Percentiles rank a stretch among this genome's conserved stretches.
These are phyloP conservation scores for Akanthomyces lecanii DNA, from an alignment of 2,329 filamentous ascomycete species.

Conservation along the genomic window DNA sequence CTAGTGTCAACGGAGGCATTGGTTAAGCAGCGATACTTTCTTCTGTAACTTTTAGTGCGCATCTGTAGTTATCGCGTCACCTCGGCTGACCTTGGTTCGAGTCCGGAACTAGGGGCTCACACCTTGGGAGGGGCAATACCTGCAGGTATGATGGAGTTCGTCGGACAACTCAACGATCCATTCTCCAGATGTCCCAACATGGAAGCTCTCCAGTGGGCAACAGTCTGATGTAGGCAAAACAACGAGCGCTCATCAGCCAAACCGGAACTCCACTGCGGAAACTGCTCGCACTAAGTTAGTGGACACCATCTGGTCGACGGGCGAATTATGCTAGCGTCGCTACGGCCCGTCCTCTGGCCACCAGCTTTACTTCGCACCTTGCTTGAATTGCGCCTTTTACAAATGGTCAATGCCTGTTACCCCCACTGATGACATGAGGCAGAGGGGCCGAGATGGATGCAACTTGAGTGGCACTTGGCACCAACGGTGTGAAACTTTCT, in stretches of 20 bases:
- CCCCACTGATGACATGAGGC: not conserved
- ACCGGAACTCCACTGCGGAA: constrained; percentile 4
- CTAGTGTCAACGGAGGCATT: not conserved
- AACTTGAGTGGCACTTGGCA: not conserved
- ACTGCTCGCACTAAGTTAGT: not conserved
- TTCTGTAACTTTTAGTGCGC: not conserved
- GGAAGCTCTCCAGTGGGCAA: not conserved
- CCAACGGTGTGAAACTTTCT: not conserved
- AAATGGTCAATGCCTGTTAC: not conserved
- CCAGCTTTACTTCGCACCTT: not conserved
- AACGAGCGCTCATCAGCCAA: not conserved
- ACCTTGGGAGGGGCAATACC: not conserved
- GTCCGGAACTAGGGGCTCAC: not conserved
- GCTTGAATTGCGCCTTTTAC: not conserved
- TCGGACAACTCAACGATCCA: not conserved
- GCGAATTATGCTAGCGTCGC: constrained; percentile 15
- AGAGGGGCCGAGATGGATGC: not conserved
- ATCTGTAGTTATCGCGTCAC: not conserved
- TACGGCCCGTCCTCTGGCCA: constrained; percentile 8
- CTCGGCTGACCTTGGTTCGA: constrained; percentile 4
- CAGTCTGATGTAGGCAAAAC: not conserved
- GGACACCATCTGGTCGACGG: not conserved
- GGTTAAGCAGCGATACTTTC: not conserved
- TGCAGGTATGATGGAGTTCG: not conserved
- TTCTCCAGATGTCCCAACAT: constrained; percentile 2